A percentile compares a stretch with the other conserved stretches of the same genome.
These are phyloP conservation scores for Irineochytrium annulatum DNA, from an alignment of 192 early-diverging fungal genomes.

Conservation along the genomic window DNA sequence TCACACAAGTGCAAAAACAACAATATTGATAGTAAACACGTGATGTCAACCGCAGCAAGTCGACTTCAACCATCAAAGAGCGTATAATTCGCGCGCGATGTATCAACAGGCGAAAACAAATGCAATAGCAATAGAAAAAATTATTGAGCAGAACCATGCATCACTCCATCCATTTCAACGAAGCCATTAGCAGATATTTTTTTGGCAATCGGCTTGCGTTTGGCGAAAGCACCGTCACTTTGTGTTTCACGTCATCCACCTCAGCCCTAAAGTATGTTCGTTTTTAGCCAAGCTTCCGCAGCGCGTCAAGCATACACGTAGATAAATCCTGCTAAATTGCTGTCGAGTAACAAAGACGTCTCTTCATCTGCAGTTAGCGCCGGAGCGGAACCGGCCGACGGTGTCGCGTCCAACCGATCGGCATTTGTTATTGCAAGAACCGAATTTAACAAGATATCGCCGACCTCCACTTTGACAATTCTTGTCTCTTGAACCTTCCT, in stretches of 20 bases:
- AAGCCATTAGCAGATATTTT: slow-evolving; percentile 75
- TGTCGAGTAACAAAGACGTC: slow-evolving; percentile 50
- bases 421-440: slow-evolving; percentile 80
- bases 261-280: slow-evolving; percentile 48
- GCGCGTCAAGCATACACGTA: slow-evolving; percentile 62
- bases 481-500: slow-evolving; percentile 73
- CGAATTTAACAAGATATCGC: slow-evolving; percentile 78
- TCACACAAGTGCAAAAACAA: too few species aligned
- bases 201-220: slow-evolving; percentile 83
- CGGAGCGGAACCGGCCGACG: slow-evolving; percentile 32
- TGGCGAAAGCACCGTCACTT: slow-evolving; percentile 81
- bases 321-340: slow-evolving; percentile 72
- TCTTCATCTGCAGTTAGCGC: slow-evolving; percentile 47
- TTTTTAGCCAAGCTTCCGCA: not conserved
- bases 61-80: too few species aligned
- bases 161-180: slow-evolving; percentile 94
- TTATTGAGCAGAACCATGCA: too few species aligned
- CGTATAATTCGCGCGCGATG: too few species aligned
- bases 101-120: too few species aligned
- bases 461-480: slow-evolving; percentile 72
- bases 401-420: slow-evolving; percentile 36
- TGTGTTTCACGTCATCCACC: slow-evolving; percentile 75
- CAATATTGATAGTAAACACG: too few species aligned
- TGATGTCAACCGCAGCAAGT: too few species aligned
- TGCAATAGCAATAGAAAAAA: too few species aligned